Evolutionary conservation across 306 rosid genomes (phyloP).

Genomic region (cucumber (Cucumis sativus)): DNA sequence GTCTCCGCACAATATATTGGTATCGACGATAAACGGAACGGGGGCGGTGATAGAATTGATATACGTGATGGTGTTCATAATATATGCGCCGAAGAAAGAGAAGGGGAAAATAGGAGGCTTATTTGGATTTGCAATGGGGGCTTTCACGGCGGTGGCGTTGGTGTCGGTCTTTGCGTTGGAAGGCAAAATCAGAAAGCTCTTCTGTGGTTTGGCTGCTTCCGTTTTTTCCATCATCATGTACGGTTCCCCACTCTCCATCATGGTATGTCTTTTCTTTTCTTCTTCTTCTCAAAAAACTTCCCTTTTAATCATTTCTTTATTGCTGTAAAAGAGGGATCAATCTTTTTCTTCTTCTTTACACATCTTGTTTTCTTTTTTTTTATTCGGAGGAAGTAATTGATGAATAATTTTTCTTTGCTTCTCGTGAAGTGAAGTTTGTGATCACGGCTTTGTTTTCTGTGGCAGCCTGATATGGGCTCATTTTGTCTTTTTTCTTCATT

Average conservation of each 20-base stretch:
- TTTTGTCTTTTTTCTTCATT: no score
- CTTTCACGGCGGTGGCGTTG: conserved; percentile 49
- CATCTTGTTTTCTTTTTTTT: no score
- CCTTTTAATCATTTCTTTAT: no score
- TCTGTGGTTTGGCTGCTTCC: conserved; percentile 61
- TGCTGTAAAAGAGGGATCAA: no score
- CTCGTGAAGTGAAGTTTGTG: no score
- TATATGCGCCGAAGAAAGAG: conserved; percentile 37
- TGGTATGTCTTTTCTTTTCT: conserved; percentile 26
- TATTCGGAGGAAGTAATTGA: no score
- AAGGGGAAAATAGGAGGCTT: conserved; percentile 46
- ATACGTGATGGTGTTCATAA: conserved; percentile 54
- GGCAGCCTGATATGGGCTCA: no score
- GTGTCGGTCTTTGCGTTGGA: conserved; percentile 63
- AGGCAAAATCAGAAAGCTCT: conserved; percentile 36
- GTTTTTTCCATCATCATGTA: conserved; percentile 84
- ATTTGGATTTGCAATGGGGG: conserved; percentile 21
- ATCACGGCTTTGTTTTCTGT: no score
- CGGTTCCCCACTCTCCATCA: conserved; percentile 76
- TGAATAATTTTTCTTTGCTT: no score
- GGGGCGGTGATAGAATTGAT: conserved; percentile 54
- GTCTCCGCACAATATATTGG: conserved; percentile 65
- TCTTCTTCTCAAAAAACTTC: no score
- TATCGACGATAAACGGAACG: conserved; percentile 63
- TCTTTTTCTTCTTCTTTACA: no score